These are phyloP conservation scores for Rhizopus sp. DNA, from an alignment of 371 early-diverging fungal genomes.

Conservation along the genomic window DNA sequence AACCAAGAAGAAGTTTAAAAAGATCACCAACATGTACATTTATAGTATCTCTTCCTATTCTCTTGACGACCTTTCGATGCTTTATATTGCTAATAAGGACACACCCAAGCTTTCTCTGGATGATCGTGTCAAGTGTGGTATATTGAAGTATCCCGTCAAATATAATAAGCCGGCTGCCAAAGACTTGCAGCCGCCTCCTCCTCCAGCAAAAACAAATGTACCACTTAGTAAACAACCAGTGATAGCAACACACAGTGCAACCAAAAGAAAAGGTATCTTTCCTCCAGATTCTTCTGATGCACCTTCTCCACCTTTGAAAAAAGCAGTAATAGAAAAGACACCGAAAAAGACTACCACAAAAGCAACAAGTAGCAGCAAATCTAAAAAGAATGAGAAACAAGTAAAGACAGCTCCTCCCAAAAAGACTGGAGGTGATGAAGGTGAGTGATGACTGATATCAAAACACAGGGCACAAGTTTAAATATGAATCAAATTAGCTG, in stretches of 20 bases:
- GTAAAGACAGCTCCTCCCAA: constrained; percentile 1
- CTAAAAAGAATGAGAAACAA: not conserved
- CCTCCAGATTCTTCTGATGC: constrained; percentile 9
- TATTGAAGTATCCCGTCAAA: constrained; percentile 9
- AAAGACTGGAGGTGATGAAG: not conserved
- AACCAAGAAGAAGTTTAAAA: constrained; percentile 11
- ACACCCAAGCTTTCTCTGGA: constrained; percentile 7
- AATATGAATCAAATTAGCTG: constrained; percentile 4
- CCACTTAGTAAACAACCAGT: constrained; percentile 1
- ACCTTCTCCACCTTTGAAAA: not conserved
- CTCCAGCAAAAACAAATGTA: not conserved
- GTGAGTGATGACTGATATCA: not conserved
- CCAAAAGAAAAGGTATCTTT: not conserved
- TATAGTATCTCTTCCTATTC: constrained; percentile 16
- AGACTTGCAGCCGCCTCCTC: constrained; percentile 3
- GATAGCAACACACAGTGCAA: constrained; percentile 6
- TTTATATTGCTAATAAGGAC: constrained; percentile 15
- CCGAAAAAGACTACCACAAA: not conserved
- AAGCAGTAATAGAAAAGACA: not conserved
- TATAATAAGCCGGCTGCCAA: not conserved
- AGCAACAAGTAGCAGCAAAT: not conserved
- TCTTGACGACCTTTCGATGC: constrained; percentile 8
- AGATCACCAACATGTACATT: constrained; percentile 13
- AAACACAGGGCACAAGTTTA: not conserved
- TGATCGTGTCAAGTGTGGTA: constrained; percentile 17